These are phyloP conservation scores for Cardamine chenopodiifolia DNA, from an alignment of 345 rosid genomes.

Conservation along the genomic window DNA sequence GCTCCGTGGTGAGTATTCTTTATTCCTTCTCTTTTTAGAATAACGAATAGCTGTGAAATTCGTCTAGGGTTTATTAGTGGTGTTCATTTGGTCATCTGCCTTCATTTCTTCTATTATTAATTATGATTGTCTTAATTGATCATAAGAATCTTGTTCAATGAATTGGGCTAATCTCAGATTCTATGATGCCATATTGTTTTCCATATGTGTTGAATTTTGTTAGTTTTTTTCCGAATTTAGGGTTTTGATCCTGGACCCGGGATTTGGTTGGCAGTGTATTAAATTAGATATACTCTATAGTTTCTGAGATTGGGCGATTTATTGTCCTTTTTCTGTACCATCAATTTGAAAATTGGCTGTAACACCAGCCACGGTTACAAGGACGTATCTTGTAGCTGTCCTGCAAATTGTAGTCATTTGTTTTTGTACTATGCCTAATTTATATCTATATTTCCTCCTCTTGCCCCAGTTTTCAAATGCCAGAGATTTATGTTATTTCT, in stretches of 20 bases:
- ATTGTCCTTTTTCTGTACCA: background rate
- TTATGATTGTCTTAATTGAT: slow-evolving; percentile 8
- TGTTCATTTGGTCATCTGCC: slow-evolving; percentile 11
- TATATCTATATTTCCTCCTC: slow-evolving; percentile 10
- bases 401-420: slow-evolving; percentile 8
- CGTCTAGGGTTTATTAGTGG: slow-evolving; percentile 20
- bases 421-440: background rate
- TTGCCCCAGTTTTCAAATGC: background rate
- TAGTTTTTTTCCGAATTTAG: slow-evolving; percentile 11
- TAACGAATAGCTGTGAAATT: slow-evolving; percentile 20
- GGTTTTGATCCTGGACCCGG: slow-evolving; percentile 28
- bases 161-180: slow-evolving; percentile 5
- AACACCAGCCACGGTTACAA: background rate
- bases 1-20: slow-evolving; percentile 23
- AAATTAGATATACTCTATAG: background rate
- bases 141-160: background rate
- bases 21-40: background rate
- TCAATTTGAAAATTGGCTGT: slow-evolving; percentile 7
- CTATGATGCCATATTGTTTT: background rate
- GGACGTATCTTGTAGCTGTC: slow-evolving; percentile 2
- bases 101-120: background rate
- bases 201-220: slow-evolving; percentile 12
- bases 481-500: background rate
- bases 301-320: slow-evolving; percentile 11
- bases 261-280: slow-evolving; percentile 10